Evolutionary conservation across 176 grass and related monocot genomes (phyloP).

Genomic region (Dendrocalamus sinicus): DNA sequence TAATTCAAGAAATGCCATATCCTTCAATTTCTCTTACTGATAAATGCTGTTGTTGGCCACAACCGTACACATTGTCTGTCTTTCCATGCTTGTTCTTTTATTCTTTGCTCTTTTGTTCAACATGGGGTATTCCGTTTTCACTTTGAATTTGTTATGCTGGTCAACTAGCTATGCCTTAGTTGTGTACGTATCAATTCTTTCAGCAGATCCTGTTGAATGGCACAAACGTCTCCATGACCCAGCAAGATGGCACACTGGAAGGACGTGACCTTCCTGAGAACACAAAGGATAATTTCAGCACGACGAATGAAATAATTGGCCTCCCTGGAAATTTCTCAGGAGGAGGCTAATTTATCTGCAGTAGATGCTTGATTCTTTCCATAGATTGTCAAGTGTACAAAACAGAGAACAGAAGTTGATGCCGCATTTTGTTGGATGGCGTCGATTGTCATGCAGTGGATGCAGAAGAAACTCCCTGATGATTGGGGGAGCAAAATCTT

Average conservation of each 20-base stretch:
- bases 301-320: background rate
- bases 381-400: slow-evolving; percentile 47
- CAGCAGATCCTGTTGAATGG: slow-evolving; percentile 18
- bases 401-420: slow-evolving; percentile 22
- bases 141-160: background rate
- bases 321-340: background rate
- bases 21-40: background rate
- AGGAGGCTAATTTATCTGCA: background rate
- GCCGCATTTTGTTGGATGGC: slow-evolving; percentile 37
- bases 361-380: slow-evolving; percentile 30
- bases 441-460: slow-evolving; percentile 25
- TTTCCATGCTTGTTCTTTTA: background rate
- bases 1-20: background rate
- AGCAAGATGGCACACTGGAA: slow-evolving; percentile 27
- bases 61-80: background rate
- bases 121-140: background rate
- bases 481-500: background rate
- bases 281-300: slow-evolving; percentile 6
- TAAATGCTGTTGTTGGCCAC: background rate
- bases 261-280: background rate
- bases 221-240: background rate
- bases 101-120: background rate
- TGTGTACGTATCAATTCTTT: background rate
- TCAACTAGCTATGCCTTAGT: background rate
- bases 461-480: slow-evolving; percentile 21